Base-by-base conservation (phyloP, 2,329 filamentous ascomycete species). In the Gaeumannomyces sp. region DNA sequence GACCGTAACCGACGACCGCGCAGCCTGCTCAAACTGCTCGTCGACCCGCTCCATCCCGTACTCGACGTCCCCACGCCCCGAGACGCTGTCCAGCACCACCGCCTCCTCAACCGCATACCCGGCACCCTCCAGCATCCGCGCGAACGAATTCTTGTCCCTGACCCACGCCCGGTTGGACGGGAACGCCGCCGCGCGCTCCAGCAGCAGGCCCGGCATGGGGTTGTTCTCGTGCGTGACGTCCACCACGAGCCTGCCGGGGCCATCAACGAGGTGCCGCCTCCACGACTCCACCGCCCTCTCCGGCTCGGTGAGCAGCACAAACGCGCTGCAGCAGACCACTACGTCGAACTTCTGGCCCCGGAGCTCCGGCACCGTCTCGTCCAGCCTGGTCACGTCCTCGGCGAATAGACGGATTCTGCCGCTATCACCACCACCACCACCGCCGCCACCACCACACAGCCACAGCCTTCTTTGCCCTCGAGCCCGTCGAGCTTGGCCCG, bases 161-260 rank as follows among this genome's bases (percentile, higher is more conserved):
- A 74, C 71, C 74, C 75, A 76, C 11, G 57, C 60, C 25, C 73
- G 65, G 33, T 72, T 71, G 7, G 71, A 71, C 3, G 74, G 74
- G 31, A 71, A 75, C 16, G 27, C 29, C 29, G 16, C 14, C 0
- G 72, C 70, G 1, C 65, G 68, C 64, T 76, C 74, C 58, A 77
- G 60, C 2, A 75, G 29, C 14, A 69, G 19, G 0, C 71, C 71
- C 0, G 69, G 35, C 13, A 67, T 70, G 38, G 73, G 65, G 57
- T 70, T 75, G 22, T 69, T 60, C 66, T 76, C 72, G 62, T 76
- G 73, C 16, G 73, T 68, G n/a, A 76, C 67, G 59, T 77, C 75
- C 35, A 76, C 70, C 11, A 69, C 71, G 62, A 76, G 63, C 16
- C 64, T 68, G 4, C 73, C 75, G 2, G 70, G 70, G 13, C 33